A percentile compares a stretch with the other conserved stretches of the same genome.
Evolutionary conservation across 208 protist species (phyloP).

Genomic region (Acanthamoeba royreba): DNA sequence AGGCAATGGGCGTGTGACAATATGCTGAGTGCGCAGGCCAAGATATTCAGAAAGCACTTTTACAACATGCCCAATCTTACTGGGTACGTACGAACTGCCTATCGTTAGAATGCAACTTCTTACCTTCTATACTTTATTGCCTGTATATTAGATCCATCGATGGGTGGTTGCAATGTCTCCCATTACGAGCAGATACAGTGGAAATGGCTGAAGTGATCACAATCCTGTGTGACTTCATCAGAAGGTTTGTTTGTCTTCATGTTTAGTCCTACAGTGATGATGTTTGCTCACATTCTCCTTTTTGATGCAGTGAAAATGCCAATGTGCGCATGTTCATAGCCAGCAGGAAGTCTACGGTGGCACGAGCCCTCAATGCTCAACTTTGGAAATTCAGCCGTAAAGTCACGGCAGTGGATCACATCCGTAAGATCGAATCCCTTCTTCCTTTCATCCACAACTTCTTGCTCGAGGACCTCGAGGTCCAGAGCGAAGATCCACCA

Average conservation of each 20-base stretch:
- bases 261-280: background rate
- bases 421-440: background rate
- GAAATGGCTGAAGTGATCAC: background rate
- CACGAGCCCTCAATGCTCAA: background rate
- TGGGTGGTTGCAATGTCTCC: background rate
- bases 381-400: background rate
- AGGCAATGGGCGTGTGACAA: background rate
- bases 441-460: background rate
- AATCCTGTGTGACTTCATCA: background rate
- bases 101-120: background rate
- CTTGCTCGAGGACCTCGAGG: background rate
- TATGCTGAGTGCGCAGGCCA: background rate
- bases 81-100: background rate
- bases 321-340: background rate
- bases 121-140: background rate
- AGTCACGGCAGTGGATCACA: background rate
- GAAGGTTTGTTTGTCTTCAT: background rate
- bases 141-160: background rate
- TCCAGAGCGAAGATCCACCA: background rate
- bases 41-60: background rate
- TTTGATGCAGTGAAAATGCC: background rate
- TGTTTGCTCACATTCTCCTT: background rate
- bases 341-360: background rate
- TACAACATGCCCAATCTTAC: conserved; percentile 16
- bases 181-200: background rate